These are phyloP conservation scores for Fusarium praegraminearum DNA, from an alignment of 2,329 filamentous ascomycete species.

Conservation along the genomic window DNA sequence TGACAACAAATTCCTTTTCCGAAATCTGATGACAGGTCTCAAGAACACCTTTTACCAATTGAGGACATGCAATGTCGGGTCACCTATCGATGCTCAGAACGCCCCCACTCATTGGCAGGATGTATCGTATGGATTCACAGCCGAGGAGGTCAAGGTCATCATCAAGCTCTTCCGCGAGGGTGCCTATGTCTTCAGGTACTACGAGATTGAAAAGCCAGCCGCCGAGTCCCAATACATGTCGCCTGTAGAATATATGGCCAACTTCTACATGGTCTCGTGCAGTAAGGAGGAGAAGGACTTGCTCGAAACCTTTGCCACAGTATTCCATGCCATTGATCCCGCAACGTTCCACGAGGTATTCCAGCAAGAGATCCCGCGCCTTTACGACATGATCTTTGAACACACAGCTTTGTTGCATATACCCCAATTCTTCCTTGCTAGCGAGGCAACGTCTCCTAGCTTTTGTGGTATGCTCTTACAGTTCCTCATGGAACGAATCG, in stretches of 20 bases:
- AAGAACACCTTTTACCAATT: slow-evolving; percentile 98
- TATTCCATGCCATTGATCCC: slow-evolving; percentile 98
- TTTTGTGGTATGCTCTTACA: slow-evolving; percentile 98
- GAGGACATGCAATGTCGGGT: slow-evolving; percentile 84
- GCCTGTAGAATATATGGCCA: slow-evolving; percentile 91
- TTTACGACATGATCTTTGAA: slow-evolving; percentile 98
- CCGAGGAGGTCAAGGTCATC: slow-evolving; percentile 96
- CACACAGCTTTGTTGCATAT: slow-evolving; percentile 94
- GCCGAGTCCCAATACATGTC: slow-evolving; percentile 81
- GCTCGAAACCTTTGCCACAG: slow-evolving; percentile 95
- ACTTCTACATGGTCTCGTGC: slow-evolving; percentile 93
- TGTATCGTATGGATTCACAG: slow-evolving; percentile 94
- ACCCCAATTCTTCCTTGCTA: slow-evolving; percentile 98
- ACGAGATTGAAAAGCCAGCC: slow-evolving; percentile 85
- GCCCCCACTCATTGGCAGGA: slow-evolving; percentile 94
- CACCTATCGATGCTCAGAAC: slow-evolving; percentile 78
- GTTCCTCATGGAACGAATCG: slow-evolving; percentile 96
- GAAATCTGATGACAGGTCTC: slow-evolving; percentile 92
- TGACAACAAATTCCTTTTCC: slow-evolving; percentile 98
- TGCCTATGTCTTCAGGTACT: slow-evolving; percentile 96
- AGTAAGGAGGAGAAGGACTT: slow-evolving; percentile 97
- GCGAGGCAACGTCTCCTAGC: slow-evolving; percentile 95
- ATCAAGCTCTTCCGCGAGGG: slow-evolving; percentile 98
- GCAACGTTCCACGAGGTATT: slow-evolving; percentile 99
- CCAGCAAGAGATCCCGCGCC: slow-evolving; percentile 93